phyloP scores from a whole-genome alignment of 768 basidiomycete species.

The Dioszegia hungarica region DNA sequence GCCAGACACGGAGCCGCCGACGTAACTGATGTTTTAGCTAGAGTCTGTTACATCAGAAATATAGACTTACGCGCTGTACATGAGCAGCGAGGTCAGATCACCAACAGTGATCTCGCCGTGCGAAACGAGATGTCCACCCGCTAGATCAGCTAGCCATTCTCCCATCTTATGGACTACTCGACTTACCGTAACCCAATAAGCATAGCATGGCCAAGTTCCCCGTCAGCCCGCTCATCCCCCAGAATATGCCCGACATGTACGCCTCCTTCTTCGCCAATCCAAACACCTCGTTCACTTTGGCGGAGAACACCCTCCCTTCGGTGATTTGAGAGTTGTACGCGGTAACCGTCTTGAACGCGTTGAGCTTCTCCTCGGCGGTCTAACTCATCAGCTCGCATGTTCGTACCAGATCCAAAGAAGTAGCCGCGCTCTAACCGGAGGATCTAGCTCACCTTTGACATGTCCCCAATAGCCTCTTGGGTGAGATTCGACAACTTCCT shows the following conservation, averaged over 20 bases:
- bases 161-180: neutral
- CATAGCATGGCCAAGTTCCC: constrained; percentile 87
- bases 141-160: neutral
- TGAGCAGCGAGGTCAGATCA: constrained; percentile 77
- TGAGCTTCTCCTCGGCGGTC: constrained; percentile 87
- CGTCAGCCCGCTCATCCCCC: constrained; percentile 71
- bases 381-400: constrained; percentile 44
- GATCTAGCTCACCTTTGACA: constrained; percentile 63
- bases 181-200: constrained; percentile 80
- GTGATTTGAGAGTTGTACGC: constrained; percentile 54
- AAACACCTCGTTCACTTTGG: constrained; percentile 61
- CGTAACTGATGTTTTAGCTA: constrained; percentile 32
- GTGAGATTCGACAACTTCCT: constrained; percentile 85
- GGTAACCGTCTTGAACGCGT: constrained; percentile 74
- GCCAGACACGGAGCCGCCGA: constrained; percentile 49
- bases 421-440: neutral
- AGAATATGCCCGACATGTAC: constrained; percentile 85
- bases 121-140: constrained; percentile 87
- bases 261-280: constrained; percentile 78
- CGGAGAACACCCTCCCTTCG: constrained; percentile 71
- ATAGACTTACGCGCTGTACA: constrained; percentile 80
- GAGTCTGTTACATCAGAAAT: neutral
- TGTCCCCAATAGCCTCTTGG: constrained; percentile 91
- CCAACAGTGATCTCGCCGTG: constrained; percentile 83
- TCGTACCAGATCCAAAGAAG: too few relatives aligned